phyloP scores from a whole-genome alignment of 352 stramenopile genomes.

The Pythium rhizo-oryzae region DNA sequence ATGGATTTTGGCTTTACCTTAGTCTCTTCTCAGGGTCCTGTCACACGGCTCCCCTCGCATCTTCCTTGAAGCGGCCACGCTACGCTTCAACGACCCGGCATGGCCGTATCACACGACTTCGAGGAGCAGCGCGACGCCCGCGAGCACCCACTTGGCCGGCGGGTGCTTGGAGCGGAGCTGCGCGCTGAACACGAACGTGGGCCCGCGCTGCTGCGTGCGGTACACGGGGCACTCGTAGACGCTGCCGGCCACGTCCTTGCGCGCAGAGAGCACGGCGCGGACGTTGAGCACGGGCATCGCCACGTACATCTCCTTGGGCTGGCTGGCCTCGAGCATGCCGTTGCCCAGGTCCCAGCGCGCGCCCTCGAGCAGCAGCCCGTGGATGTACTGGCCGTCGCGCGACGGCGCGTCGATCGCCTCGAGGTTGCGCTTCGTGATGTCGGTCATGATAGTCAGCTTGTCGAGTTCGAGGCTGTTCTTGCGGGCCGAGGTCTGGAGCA shows the following conservation, averaged over 20 bases:
- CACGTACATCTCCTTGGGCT: constrained; percentile 92
- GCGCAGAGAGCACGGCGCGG: constrained; percentile 59
- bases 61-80: background rate
- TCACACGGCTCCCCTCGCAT: no score
- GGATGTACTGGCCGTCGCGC: constrained; percentile 90
- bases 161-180: constrained; percentile 87
- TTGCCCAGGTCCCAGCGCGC: constrained; percentile 86
- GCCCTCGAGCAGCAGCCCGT: constrained; percentile 90
- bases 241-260: constrained; percentile 38
- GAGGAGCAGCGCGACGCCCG: constrained; percentile 89
- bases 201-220: constrained; percentile 88
- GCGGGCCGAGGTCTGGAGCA: constrained; percentile 75
- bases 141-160: constrained; percentile 90
- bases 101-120: constrained; percentile 63
- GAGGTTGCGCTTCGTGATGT: constrained; percentile 90
- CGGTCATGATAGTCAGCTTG: constrained; percentile 72
- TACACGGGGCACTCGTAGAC: constrained; percentile 91
- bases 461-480: constrained; percentile 85
- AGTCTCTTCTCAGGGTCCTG: background rate
- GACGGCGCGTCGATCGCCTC: constrained; percentile 80
- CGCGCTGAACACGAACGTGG: constrained; percentile 90
- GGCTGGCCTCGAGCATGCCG: constrained; percentile 77
- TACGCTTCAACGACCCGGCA: background rate
- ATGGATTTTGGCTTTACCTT: no score
- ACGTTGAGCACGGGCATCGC: constrained; percentile 92